A percentile compares a stretch with the other conserved stretches of the same genome.
These are phyloP conservation scores for Cucumis sativus DNA, from an alignment of 306 rosid genomes.

Conservation along the genomic window Cucumber_9930_V3 NC_026656.2:11985001-11985500, in stretches of 20 bases:
- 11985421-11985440: constrained; percentile 85
- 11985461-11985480: constrained; percentile 93
- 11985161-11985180: constrained; percentile 55
- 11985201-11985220: not conserved
- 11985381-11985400: constrained; percentile 79
- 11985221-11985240: not conserved
- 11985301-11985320: not conserved
- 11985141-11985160: constrained; percentile 91
- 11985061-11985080: constrained; percentile 39
- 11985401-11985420: constrained; percentile 93
- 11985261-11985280: not conserved
- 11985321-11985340: not conserved
- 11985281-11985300: not conserved
- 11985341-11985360: constrained; percentile 55
- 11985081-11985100: constrained; percentile 71
- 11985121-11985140: constrained; percentile 90
- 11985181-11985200: not conserved
- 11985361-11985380: constrained; percentile 63
- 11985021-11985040: constrained; percentile 51
- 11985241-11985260: not conserved
- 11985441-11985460: constrained; percentile 80
- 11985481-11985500: constrained; percentile 63
- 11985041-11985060: constrained; percentile 60
- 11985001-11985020: constrained; percentile 67
- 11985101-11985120: constrained; percentile 58